Base-by-base conservation (phyloP, 2,329 filamentous ascomycete species). In the Dactylella cylindrospora region DNA sequence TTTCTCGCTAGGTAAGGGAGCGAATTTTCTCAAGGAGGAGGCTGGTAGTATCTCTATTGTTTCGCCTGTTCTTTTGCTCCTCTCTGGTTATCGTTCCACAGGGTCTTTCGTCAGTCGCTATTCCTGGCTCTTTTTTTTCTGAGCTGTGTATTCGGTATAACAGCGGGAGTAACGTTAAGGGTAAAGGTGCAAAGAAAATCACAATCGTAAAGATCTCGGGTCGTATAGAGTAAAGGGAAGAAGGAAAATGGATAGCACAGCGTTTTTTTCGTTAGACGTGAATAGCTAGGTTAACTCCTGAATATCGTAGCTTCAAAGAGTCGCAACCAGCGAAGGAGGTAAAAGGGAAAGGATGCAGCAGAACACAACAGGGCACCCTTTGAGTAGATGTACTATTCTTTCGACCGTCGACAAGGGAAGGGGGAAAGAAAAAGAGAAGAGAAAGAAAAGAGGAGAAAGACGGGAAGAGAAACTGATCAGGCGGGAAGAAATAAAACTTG, bases 391-490 rank as follows among this genome's bases (percentile, higher is more conserved):
- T 53, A 53, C 39, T 28, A 25, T 25, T 41, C 32, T 13, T 31
- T 20, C n/a, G 19, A 40, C 23, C 19, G 40, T 45, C 45, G 25
- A 60, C 32, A 51, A 38, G 36, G 31, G 25, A n/a, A n/a, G n/a
- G n/a, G n/a, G n/a, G n/a, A n/a, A n/a, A n/a, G n/a, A n/a, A n/a
- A n/a, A n/a, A n/a, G n/a, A n/a, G n/a, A n/a, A n/a, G n/a, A n/a
- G n/a, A n/a, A n/a, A 6, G 32, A 47, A 25, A 19, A 19, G 41
- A 13, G 33, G 10, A 35, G 20, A 47, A 51, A 53, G 47, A 47
- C 55, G 47, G 47, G 40, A 43, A 43, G 35, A 41, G 17, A 40
- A 38, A 38, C 26, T 46, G 54, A 40, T 61, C 55, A 61, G 55
- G 47, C 53, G 55, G 35, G 53, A 47, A 61, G 26, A 22, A 52